Evolutionary conservation across 257 asterid species (phyloP).

Genomic region (Coffea canephora): DNA sequence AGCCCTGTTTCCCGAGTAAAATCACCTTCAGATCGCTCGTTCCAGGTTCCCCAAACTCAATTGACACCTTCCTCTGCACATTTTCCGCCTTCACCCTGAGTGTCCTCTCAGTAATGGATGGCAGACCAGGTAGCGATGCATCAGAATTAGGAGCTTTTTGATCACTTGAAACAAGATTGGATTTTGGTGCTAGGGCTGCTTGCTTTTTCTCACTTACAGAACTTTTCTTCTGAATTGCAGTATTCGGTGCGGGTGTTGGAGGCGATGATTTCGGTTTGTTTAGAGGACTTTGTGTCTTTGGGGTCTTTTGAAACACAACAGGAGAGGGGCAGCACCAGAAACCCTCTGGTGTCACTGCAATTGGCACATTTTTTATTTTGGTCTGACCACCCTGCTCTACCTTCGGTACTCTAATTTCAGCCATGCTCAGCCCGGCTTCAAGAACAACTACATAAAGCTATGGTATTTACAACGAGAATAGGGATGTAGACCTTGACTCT

Average conservation of each 20-base stretch:
- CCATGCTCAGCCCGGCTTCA: slow-evolving; percentile 44
- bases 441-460: slow-evolving; percentile 21
- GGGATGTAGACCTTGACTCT: slow-evolving; percentile 8
- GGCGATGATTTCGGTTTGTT: slow-evolving; percentile 55
- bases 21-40: slow-evolving; percentile 80
- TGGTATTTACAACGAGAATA: slow-evolving; percentile 25
- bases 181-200: slow-evolving; percentile 31
- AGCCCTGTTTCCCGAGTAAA: slow-evolving; percentile 73
- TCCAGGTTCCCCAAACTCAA: slow-evolving; percentile 94
- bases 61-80: slow-evolving; percentile 63
- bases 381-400: slow-evolving; percentile 74
- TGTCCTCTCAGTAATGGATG: slow-evolving; percentile 39
- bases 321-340: slow-evolving; percentile 99
- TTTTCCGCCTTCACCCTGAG: slow-evolving; percentile 56
- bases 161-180: slow-evolving; percentile 33
- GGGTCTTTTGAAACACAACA: slow-evolving; percentile 68
- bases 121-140: slow-evolving; percentile 31
- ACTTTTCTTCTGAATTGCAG: slow-evolving; percentile 40
- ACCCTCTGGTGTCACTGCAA: slow-evolving; percentile 96
- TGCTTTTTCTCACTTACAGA: slow-evolving; percentile 44
- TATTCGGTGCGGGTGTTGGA: slow-evolving; percentile 20
- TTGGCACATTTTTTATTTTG: slow-evolving; percentile 74
- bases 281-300: slow-evolving; percentile 50
- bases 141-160: slow-evolving; percentile 40
- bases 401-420: slow-evolving; percentile 60